These are phyloP conservation scores for Aspergillus puulaauensis DNA, from an alignment of 2,329 filamentous ascomycete genomes.

Conservation along the genomic window DNA sequence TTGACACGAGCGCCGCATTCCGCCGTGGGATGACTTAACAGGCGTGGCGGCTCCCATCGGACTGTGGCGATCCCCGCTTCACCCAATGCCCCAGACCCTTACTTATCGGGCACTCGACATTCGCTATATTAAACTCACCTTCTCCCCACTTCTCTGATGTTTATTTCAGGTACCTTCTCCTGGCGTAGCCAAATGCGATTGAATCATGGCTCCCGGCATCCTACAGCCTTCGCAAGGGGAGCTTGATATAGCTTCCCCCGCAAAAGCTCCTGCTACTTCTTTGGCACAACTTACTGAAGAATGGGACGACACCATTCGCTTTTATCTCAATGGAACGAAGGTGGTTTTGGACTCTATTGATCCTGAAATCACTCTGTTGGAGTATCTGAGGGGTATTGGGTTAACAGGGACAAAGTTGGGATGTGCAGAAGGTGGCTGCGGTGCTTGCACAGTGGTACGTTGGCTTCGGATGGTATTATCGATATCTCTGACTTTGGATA, in stretches of 20 bases:
- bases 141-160: neutral
- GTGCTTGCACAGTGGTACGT: conserved; percentile 54
- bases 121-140: neutral
- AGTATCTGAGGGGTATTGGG: conserved; percentile 90
- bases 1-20: conserved; percentile 7
- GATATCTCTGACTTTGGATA: conserved; percentile 29
- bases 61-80: conserved; percentile 38
- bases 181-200: conserved; percentile 6
- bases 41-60: conserved; percentile 24
- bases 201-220: conserved; percentile 58
- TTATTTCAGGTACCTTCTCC: conserved; percentile 8
- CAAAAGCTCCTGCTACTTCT: conserved; percentile 23
- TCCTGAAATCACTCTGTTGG: conserved; percentile 85
- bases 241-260: conserved; percentile 37
- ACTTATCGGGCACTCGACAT: conserved; percentile 5
- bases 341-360: conserved; percentile 84
- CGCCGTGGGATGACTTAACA: neutral
- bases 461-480: neutral
- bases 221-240: conserved; percentile 48
- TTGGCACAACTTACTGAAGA: conserved; percentile 66
- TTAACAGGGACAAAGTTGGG: conserved; percentile 95
- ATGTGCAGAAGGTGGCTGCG: conserved; percentile 94
- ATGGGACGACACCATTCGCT: conserved; percentile 85
- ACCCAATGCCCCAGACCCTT: neutral
- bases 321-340: conserved; percentile 92